Base-by-base conservation (phyloP, 345 rosid genomes). In the Gossypium anomalum region DNA sequence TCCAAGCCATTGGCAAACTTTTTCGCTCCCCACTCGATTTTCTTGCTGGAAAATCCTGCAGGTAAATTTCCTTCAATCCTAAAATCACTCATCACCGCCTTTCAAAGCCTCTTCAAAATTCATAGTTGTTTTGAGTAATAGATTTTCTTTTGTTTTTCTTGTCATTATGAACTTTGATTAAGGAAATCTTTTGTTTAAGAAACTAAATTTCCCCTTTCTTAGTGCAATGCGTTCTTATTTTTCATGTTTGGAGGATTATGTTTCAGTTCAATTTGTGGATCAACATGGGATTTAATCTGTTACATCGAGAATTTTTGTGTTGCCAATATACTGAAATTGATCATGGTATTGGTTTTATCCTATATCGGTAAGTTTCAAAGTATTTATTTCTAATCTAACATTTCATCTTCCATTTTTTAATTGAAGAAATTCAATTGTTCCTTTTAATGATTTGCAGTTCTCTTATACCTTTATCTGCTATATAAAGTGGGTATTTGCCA, bases 281-380 rank as follows among this genome's bases (percentile, higher is more conserved):
- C 91, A 63, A 80, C 85, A 48, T 85, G 87, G 93, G 91, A 89
- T 80, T 71, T 87, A 43, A 49, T 79, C 20, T 88, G 91, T 78
- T 84, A 80, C 79, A 45, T 86, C 4, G 88, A 88, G 82, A 81
- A 85, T 67, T 89, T 86, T 68, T 86, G 89, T 67, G 81, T 86
- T 75, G 85, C 84, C 68, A 81, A 80, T 83, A 80, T 85, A 45
- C 81, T 87, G 4, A 86, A 87, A 80, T 69, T 81, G 79, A 85
- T 82, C 38, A 64, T 79, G 56, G 75, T 80, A 11, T 55, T 86
- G 41, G 63, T 77, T 45, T 8, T 84, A 12, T 63, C 72, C 20
- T 86, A 88, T 76, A 55, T 81, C 4, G 80, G 81, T 78, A 55
- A 78, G 69, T 73, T 73, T 34, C 13, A 29, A 17, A 0, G n/a